These are phyloP conservation scores for Lasiodiplodia gonubiensis DNA, from an alignment of 2,329 filamentous ascomycete species.

Conservation along the genomic window DNA sequence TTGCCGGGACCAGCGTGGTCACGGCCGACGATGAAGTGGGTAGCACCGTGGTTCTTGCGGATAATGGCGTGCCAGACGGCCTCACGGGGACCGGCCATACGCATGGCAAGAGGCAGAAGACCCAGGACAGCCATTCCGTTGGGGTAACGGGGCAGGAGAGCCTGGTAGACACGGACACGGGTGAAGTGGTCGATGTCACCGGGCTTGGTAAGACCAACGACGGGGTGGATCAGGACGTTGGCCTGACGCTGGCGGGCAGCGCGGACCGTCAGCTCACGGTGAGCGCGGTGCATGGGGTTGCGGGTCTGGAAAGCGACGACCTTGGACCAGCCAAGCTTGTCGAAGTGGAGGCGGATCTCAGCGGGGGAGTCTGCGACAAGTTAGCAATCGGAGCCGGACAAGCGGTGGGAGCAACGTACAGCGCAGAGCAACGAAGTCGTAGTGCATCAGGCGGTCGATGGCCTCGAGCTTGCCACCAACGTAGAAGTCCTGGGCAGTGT, in stretches of 20 bases:
- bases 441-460: slow-evolving; percentile 94
- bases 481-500: slow-evolving; percentile 83
- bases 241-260: slow-evolving; percentile 94
- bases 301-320: slow-evolving; percentile 97
- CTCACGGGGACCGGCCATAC: slow-evolving; percentile 97
- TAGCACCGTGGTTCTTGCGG: slow-evolving; percentile 98
- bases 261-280: slow-evolving; percentile 96
- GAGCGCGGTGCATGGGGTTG: slow-evolving; percentile 99
- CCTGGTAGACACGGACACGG: slow-evolving; percentile 97
- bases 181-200: slow-evolving; percentile 99
- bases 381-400: slow-evolving; percentile 13
- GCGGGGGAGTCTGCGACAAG: slow-evolving; percentile 76
- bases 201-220: slow-evolving; percentile 97
- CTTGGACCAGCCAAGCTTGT: slow-evolving; percentile 98
- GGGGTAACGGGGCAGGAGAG: slow-evolving; percentile 92
- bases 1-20: slow-evolving; percentile 98
- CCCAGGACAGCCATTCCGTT: slow-evolving; percentile 98
- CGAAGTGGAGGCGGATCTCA: slow-evolving; percentile 94
- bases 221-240: slow-evolving; percentile 98
- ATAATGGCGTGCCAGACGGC: slow-evolving; percentile 99
- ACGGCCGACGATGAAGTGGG: slow-evolving; percentile 98
- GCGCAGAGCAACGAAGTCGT: slow-evolving; percentile 96
- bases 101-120: slow-evolving; percentile 94
- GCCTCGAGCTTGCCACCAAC: slow-evolving; percentile 96
- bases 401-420: slow-evolving; percentile 59